Conservation (phyloP, 495 filamentous ascomycete species). For the Penicillium bialowiezense region DNA sequence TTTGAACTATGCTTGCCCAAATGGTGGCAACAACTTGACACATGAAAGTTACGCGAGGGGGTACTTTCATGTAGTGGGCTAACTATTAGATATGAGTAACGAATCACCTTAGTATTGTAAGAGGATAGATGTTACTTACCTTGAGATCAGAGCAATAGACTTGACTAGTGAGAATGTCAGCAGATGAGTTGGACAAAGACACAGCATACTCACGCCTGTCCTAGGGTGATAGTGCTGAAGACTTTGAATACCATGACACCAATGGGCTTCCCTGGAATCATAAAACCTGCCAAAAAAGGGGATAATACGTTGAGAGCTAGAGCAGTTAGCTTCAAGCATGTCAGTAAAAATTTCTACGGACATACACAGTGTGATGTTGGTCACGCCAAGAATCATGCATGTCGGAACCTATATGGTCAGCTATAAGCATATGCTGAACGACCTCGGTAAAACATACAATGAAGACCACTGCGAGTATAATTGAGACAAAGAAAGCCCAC, state of each 20-base stretch:
- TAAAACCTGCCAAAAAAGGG: slow-evolving; percentile 62
- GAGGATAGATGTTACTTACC: slow-evolving; percentile 5
- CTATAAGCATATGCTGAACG: background rate
- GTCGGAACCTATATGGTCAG: slow-evolving; percentile 16
- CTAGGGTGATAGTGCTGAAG: slow-evolving; percentile 62
- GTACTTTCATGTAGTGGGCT: slow-evolving; percentile 66
- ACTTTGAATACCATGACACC: slow-evolving; percentile 68
- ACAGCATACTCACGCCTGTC: slow-evolving; percentile 23
- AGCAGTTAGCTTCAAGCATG: background rate
- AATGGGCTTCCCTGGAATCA: slow-evolving; percentile 58
- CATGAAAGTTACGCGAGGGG: slow-evolving; percentile 61
- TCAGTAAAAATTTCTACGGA: background rate
- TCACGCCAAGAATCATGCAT: slow-evolving; percentile 49
- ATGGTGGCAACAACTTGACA: slow-evolving; percentile 59
- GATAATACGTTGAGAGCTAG: slow-evolving; percentile 59
- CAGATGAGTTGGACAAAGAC: too few species aligned
- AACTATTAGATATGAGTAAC: slow-evolving; percentile 46
- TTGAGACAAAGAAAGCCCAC: slow-evolving; percentile 59
- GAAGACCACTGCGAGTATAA: slow-evolving; percentile 24
- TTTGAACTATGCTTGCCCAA: slow-evolving; percentile 57
- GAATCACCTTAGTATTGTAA: background rate
- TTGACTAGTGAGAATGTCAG: slow-evolving; percentile 9
- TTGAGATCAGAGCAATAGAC: slow-evolving; percentile 18
- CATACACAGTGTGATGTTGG: slow-evolving; percentile 45
- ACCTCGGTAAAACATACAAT: slow-evolving; percentile 10